Evolutionary conservation across 495 filamentous ascomycete genomes (phyloP).

Genomic region (Immersiella caudata): DNA sequence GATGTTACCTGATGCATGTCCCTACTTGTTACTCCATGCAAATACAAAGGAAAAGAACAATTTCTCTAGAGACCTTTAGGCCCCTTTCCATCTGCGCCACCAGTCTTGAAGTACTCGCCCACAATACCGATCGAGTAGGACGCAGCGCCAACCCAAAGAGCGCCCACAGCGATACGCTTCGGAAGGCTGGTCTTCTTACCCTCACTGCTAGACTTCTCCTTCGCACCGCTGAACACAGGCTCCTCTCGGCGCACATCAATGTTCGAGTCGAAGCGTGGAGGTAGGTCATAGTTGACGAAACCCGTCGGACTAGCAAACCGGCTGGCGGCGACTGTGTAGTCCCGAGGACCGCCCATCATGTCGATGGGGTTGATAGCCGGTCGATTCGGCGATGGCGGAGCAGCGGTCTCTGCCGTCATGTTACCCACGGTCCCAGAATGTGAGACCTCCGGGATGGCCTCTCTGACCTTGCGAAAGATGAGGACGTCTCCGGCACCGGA

Average conservation of each 20-base stretch:
- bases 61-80: slow-evolving; percentile 28
- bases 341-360: slow-evolving; percentile 47
- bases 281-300: slow-evolving; percentile 59
- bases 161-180: slow-evolving; percentile 59
- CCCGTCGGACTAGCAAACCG: slow-evolving; percentile 59
- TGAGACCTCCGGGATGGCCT: slow-evolving; percentile 24
- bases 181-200: slow-evolving; percentile 41
- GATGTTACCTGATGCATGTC: not conserved
- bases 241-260: slow-evolving; percentile 60
- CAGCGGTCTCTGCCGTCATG: not conserved
- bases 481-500: slow-evolving; percentile 70
- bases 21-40: slow-evolving; percentile 15
- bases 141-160: slow-evolving; percentile 60
- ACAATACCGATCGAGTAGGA: slow-evolving; percentile 73
- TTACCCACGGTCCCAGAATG: not conserved
- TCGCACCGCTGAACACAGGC: slow-evolving; percentile 53
- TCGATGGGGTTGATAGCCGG: slow-evolving; percentile 57
- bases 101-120: slow-evolving; percentile 65
- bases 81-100: slow-evolving; percentile 57
- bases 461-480: slow-evolving; percentile 66
- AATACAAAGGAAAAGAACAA: not conserved
- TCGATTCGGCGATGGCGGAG: not conserved
- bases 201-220: slow-evolving; percentile 32
- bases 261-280: slow-evolving; percentile 37
- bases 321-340: slow-evolving; percentile 47